Conservation (phyloP, 345 rosid species). For the Atalantia buxifolia region DNA sequence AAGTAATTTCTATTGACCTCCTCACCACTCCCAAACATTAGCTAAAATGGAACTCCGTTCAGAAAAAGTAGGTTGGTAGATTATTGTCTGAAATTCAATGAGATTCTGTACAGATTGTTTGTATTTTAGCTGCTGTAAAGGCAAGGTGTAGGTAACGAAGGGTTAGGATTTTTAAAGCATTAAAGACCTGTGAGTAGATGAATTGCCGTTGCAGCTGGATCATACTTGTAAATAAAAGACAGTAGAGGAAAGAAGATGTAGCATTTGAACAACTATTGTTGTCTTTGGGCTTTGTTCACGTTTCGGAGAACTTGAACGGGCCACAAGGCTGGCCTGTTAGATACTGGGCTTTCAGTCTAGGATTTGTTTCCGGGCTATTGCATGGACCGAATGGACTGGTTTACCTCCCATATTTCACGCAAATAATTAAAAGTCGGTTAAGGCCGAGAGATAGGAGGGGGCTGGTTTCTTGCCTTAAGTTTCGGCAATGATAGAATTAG, state of each 20-base stretch:
- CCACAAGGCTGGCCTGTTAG: too few relatives aligned
- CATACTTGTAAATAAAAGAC: neutral
- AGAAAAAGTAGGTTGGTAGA: neutral
- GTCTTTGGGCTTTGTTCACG: too few relatives aligned
- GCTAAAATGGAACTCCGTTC: neutral
- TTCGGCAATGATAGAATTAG: neutral
- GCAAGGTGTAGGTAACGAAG: constrained; percentile 10
- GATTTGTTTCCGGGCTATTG: too few relatives aligned
- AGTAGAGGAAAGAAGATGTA: neutral
- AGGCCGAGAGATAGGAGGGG: neutral
- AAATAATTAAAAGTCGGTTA: too few relatives aligned
- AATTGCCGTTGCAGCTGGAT: neutral
- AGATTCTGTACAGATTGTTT: constrained; percentile 9
- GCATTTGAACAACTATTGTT: neutral
- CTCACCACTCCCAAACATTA: too few relatives aligned
- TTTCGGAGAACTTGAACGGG: neutral
- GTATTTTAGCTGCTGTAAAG: neutral
- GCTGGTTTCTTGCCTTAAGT: neutral
- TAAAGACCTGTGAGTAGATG: neutral
- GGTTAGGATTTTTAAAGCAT: neutral
- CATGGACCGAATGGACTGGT: too few relatives aligned
- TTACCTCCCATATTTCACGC: too few relatives aligned
- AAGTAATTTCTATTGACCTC: too few relatives aligned
- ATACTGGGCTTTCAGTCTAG: too few relatives aligned
- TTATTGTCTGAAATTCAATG: neutral